Evolutionary conservation across 805 yeast genomes (phyloP), one percentile per base, ranked within the genome.

Genomic region (Cyberlindnera bimundalis): DNA sequence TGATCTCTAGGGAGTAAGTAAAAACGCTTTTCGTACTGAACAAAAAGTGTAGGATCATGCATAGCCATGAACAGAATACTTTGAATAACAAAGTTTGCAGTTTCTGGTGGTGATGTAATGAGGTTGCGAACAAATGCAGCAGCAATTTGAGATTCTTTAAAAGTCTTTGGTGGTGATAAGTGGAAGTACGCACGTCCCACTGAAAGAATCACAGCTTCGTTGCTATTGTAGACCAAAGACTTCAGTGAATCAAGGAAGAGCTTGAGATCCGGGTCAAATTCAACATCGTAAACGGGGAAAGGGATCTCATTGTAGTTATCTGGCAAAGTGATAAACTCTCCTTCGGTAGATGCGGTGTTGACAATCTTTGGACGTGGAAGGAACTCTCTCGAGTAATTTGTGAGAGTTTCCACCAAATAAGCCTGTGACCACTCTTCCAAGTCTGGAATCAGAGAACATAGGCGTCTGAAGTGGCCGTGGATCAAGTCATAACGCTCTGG

Each of bases 341-440:
- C 42, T 13, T 48, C 31, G 15, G 50, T 51, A 0, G 62, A 42
- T 0, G 68, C 65, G 15, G 60, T 57, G 19, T 63, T 62, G 21
- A 57, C 48, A 11, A 74, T 51, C 27, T 61, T 63, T 2, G 93
- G 85, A 36, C 70, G 65, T 4, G 79, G 73, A 27, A 89, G 55
- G 56, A 71, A 89, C 7, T 61, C 51, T 39, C 89, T 73, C 25
- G 78, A 67, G 59, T 93, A 93, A 37, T 77, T 76, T 0, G 81
- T 74, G 36, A 90, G 65, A 5, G 85, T 50, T 35, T 84, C 85
- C 16, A 87, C 64, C 13, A 80, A 59, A 10, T 67, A 55, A 0
- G 72, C 60, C 53, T 84, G 89, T 8, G 87, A 64, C 84, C 89
- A 86, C 39, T 81, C 82, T 43, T 89, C 95, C 40, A 91, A 67